These are phyloP conservation scores for Pythium grandisporangium DNA, from an alignment of 352 stramenopile species.

Conservation along the genomic window DNA sequence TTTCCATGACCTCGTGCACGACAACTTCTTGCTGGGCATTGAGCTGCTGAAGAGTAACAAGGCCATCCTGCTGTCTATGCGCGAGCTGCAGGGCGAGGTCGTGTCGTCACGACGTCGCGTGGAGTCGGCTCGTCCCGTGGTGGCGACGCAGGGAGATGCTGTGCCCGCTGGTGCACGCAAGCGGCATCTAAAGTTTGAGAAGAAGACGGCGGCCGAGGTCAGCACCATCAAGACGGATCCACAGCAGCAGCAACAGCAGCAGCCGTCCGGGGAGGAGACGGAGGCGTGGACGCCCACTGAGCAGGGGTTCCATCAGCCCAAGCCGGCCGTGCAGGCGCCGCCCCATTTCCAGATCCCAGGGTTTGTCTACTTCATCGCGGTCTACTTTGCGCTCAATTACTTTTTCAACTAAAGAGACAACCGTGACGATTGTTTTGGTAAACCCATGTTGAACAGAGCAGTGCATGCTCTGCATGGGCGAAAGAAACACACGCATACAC, in stretches of 20 bases:
- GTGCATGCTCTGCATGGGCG: too few species aligned
- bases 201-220: conserved; percentile 21
- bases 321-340: conserved; percentile 38
- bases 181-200: conserved; percentile 62
- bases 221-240: conserved; percentile 5
- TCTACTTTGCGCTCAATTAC: conserved; percentile 69
- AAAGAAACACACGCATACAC: background rate
- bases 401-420: conserved; percentile 40
- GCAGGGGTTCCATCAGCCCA: conserved; percentile 27
- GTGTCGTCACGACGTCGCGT: conserved; percentile 45
- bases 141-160: conserved; percentile 39
- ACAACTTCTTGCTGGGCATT: conserved; percentile 67
- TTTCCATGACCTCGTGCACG: conserved; percentile 49
- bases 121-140: conserved; percentile 27
- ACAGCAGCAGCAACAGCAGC: conserved; percentile 1
- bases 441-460: too few species aligned
- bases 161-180: conserved; percentile 43
- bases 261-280: conserved; percentile 2
- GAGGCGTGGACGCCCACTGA: conserved; percentile 26
- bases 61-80: conserved; percentile 72
- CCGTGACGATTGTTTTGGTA: too few species aligned
- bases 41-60: conserved; percentile 80
- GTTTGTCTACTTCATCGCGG: conserved; percentile 59
- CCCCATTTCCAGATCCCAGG: conserved; percentile 37
- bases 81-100: conserved; percentile 69